These are phyloP conservation scores for Lyophyllum decastes DNA, from an alignment of 768 basidiomycete genomes.

Conservation along the genomic window DNA sequence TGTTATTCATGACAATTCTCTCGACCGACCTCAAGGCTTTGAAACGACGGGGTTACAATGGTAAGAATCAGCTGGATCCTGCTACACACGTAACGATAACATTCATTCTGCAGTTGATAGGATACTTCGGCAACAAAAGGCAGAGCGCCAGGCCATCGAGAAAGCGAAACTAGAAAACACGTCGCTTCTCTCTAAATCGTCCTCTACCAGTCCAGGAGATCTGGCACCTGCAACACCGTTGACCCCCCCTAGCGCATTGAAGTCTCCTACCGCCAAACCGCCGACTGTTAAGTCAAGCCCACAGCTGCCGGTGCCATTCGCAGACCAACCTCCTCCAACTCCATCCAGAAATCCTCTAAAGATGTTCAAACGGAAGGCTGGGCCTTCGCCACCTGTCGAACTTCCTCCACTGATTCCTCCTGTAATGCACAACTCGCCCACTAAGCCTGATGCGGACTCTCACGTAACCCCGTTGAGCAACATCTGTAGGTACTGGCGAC, in stretches of 20 bases:
- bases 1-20: conserved; percentile 91
- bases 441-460: conserved; percentile 12
- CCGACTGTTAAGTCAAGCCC: conserved; percentile 5
- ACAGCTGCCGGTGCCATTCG: neutral
- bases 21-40: conserved; percentile 86
- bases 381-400: conserved; percentile 7
- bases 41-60: conserved; percentile 84
- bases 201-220: neutral
- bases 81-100: neutral
- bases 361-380: conserved; percentile 8
- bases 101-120: conserved; percentile 66
- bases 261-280: conserved; percentile 6
- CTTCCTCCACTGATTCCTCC: conserved; percentile 17
- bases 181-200: conserved; percentile 26
- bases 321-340: conserved; percentile 3
- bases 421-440: conserved; percentile 9
- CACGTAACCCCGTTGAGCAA: conserved; percentile 40
- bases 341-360: conserved; percentile 12
- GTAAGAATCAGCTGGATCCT: conserved; percentile 30
- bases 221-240: conserved; percentile 11
- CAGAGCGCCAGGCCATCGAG: conserved; percentile 59
- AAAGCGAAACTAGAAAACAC: conserved; percentile 37
- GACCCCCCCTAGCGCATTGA: neutral
- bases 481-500: conserved; percentile 35
- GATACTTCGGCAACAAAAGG: conserved; percentile 82